These are phyloP conservation scores for Flaveria floridana DNA, from an alignment of 140 eudicot species.

Conservation along the genomic window DNA sequence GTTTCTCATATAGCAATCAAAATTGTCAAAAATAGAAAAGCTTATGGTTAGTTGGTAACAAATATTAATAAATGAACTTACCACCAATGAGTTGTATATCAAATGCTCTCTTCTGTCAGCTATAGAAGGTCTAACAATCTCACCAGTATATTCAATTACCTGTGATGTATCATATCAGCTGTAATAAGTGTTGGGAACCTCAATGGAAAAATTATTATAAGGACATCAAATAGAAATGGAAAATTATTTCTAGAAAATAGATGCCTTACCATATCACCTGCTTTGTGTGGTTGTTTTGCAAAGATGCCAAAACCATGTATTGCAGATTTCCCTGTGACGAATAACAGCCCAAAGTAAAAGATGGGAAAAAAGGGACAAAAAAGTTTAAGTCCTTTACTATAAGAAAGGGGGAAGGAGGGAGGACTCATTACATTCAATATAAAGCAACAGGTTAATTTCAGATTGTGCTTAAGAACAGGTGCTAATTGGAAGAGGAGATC, in stretches of 20 bases:
- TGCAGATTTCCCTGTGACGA: slow-evolving; percentile 76
- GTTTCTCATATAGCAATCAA: neutral
- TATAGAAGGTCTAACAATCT: slow-evolving; percentile 78
- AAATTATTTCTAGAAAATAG: slow-evolving; percentile 5
- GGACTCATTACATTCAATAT: neutral
- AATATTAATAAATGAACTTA: slow-evolving; percentile 39
- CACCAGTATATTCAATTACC: slow-evolving; percentile 97
- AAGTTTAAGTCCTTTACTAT: neutral
- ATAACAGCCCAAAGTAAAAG: slow-evolving; percentile 16
- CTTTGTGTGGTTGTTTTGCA: slow-evolving; percentile 81
- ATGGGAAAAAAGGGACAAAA: neutral
- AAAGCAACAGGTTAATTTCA: neutral
- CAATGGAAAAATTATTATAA: neutral
- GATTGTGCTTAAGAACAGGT: neutral
- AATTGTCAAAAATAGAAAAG: neutral
- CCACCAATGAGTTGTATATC: slow-evolving; percentile 93
- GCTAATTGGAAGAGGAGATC: neutral
- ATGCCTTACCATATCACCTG: slow-evolving; percentile 94
- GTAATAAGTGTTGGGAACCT: neutral
- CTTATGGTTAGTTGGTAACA: slow-evolving; percentile 3
- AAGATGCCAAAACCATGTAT: slow-evolving; percentile 96
- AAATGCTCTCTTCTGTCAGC: slow-evolving; percentile 96
- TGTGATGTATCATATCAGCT: slow-evolving; percentile 27
- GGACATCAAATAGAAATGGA: neutral
- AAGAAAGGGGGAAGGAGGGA: neutral